Base-by-base conservation (phyloP, 176 grass and related monocot genomes). In the Dactylis glomerata region DNA sequence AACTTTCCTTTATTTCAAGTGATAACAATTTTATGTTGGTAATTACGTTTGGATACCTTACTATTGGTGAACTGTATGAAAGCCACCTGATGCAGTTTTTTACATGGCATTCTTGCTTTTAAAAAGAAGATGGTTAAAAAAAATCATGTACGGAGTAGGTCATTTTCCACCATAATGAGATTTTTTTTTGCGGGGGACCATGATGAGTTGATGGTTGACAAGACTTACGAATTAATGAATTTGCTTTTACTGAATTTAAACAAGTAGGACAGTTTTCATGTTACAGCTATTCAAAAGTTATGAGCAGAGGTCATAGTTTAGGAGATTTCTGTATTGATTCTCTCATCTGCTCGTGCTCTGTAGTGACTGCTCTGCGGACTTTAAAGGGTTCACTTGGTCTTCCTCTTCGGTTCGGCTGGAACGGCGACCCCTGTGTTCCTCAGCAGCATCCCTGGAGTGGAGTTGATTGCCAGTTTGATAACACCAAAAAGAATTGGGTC, bases 361-460 rank as follows among this genome's bases (percentile, higher is more conserved):
- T 66, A 99, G 96, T 99, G 73, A 83, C 33, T 57, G 90, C 81
- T 81, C 78, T 96, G 76, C 87, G 79, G 40, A 86, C 28, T 47
- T 38, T 99, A 83, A 99, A 96, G 81, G 69, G 81, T 77, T 91
- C 88, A 54, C 80, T 99, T 89, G 93, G 86, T 65, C 88, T 96
- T 72, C 96, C 96, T 77, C 89, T 87, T 83, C 93, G 96, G 76
- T 94, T 99, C 57, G 93, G 96, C 72, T 99, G 96, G 96, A 99
- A 99, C 31, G 96, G 96, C 32, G 93, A 99, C 33, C 93, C 96
- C 41, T 99, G 96, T 68, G 88, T 99, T 86, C 93, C 96, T 51
- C 96, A 96, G 67, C 93, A 96, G 47, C 96, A 99, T 91, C 96
- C 93, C 42, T 99, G 96, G 96, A 94, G 91, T 50, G 96, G 93